Conservation (phyloP, 345 rosid genomes). For the Salix caprea region DNA sequence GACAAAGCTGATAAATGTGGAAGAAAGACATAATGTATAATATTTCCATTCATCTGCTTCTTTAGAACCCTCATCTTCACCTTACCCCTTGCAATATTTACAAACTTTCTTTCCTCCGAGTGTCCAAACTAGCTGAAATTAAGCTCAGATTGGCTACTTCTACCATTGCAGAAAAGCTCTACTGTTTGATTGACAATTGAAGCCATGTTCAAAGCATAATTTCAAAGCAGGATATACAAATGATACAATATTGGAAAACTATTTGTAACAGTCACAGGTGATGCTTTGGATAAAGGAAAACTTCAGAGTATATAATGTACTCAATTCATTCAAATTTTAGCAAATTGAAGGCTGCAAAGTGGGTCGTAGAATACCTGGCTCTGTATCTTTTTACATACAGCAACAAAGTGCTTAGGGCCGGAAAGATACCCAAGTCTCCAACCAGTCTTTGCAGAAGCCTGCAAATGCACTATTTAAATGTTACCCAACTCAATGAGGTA, state of each 20-base stretch:
- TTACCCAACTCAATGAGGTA: too few relatives aligned
- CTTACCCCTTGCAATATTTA: not conserved
- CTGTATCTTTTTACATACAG: slow-evolving; percentile 89
- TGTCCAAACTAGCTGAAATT: not conserved
- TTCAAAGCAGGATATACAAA: not conserved
- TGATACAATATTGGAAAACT: not conserved
- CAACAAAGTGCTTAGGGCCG: too few relatives aligned
- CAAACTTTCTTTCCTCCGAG: not conserved
- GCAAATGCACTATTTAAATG: too few relatives aligned
- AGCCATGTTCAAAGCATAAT: too few relatives aligned
- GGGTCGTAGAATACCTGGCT: slow-evolving; percentile 63
- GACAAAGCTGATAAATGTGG: too few relatives aligned
- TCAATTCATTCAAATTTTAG: not conserved
- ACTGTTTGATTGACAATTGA: not conserved
- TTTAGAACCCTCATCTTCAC: not conserved
- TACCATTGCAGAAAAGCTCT: too few relatives aligned
- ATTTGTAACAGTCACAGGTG: not conserved
- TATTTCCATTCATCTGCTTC: not conserved
- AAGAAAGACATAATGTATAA: too few relatives aligned
- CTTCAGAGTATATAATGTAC: not conserved
- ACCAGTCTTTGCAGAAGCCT: too few relatives aligned
- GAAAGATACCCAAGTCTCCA: too few relatives aligned
- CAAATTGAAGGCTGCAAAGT: not conserved
- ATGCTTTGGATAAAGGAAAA: not conserved
- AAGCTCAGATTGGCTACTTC: not conserved